Evolutionary conservation across 306 rosid species (phyloP).

Genomic region (Corylus heterophylla): DNA sequence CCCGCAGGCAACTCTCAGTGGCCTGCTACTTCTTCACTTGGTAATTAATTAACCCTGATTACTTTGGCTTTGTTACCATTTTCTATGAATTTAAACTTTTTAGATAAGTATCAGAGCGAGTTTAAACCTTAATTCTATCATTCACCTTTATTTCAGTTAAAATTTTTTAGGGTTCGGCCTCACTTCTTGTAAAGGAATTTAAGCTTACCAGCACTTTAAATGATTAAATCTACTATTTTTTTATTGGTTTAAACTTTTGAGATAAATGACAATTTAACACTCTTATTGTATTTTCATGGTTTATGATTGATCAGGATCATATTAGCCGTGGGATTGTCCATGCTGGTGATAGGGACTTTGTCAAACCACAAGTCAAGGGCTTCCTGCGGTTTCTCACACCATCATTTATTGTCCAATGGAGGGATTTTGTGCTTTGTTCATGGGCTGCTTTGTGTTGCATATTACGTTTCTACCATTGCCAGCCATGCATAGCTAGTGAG

Average conservation of each 20-base stretch:
- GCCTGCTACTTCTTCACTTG: conserved; percentile 80
- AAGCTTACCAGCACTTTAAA: too few relatives aligned
- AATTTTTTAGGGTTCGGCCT: too few relatives aligned
- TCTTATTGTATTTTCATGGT: too few relatives aligned
- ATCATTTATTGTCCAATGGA: conserved; percentile 92
- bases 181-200: too few relatives aligned
- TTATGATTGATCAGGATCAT: conserved; percentile 53
- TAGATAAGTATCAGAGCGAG: too few relatives aligned
- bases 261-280: too few relatives aligned
- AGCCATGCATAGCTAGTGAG: conserved; percentile 32
- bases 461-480: conserved; percentile 75
- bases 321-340: conserved; percentile 70
- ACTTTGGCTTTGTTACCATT: too few relatives aligned
- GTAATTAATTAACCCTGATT: conserved; percentile 20
- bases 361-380: conserved; percentile 71
- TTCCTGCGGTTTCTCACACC: conserved; percentile 89
- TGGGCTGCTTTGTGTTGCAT: conserved; percentile 67
- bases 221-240: too few relatives aligned
- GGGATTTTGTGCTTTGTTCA: conserved; percentile 90
- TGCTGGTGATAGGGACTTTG: conserved; percentile 87
- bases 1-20: conserved; percentile 64
- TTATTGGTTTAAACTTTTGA: not conserved
- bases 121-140: too few relatives aligned
- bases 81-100: not conserved
- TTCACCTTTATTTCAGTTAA: too few relatives aligned